These are phyloP conservation scores for Exophiala calicioides DNA, from an alignment of 2,329 filamentous ascomycete genomes.

Conservation along the genomic window DNA sequence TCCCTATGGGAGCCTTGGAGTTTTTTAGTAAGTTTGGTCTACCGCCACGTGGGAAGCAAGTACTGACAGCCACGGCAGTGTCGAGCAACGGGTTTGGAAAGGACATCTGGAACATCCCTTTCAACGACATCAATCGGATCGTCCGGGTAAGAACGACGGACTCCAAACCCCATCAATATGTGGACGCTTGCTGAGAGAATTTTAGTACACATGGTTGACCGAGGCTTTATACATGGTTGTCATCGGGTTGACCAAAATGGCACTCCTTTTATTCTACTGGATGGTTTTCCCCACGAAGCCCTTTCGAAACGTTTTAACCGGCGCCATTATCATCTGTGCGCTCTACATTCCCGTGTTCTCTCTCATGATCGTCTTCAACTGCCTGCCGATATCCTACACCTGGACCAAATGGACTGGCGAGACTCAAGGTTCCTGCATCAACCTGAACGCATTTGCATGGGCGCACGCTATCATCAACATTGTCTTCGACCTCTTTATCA, in stretches of 20 bases:
- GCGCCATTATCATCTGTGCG: conserved; percentile 44
- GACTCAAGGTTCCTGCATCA: conserved; percentile 51
- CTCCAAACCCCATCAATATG: neutral
- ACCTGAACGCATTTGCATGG: conserved; percentile 54
- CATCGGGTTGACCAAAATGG: conserved; percentile 52
- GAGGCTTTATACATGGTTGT: conserved; percentile 51
- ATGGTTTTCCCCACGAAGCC: conserved; percentile 52
- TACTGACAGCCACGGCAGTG: conserved; percentile 10
- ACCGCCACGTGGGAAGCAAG: too few relatives aligned
- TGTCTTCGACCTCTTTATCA: conserved; percentile 54
- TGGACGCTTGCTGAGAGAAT: neutral
- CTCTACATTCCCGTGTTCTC: conserved; percentile 47
- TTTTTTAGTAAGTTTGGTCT: conserved; percentile 16
- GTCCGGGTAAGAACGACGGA: neutral
- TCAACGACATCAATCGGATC: conserved; percentile 41
- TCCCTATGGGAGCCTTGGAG: conserved; percentile 19
- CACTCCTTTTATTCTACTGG: conserved; percentile 58
- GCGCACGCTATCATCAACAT: conserved; percentile 57
- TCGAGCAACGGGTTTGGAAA: conserved; percentile 41
- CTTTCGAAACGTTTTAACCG: conserved; percentile 47
- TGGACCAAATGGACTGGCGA: conserved; percentile 57
- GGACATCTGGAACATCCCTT: conserved; percentile 48
- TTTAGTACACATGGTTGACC: conserved; percentile 27
- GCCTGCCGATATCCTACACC: conserved; percentile 43
- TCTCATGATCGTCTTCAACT: conserved; percentile 52